Percentiles rank a stretch among this genome's conserved stretches.
Conservation (phyloP, 768 basidiomycete genomes). For the Tulasnella sp. region DNA sequence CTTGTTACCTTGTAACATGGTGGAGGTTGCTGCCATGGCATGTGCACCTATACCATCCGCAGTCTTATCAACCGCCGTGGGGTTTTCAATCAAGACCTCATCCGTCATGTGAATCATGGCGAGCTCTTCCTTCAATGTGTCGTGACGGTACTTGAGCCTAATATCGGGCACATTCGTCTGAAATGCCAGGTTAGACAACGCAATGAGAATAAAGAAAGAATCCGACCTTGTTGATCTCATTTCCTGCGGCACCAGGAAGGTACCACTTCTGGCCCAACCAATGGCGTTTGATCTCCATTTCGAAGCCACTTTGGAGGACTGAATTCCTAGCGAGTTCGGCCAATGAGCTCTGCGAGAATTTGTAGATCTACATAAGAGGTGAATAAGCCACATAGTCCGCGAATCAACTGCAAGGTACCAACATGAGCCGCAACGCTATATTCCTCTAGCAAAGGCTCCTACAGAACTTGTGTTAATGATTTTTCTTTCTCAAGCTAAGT, state of each 20-base stretch:
- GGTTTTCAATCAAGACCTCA: not conserved
- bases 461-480: not conserved
- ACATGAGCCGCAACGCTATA: constrained; percentile 97
- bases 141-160: constrained; percentile 79
- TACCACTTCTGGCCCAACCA: constrained; percentile 94
- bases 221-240: constrained; percentile 85
- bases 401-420: constrained; percentile 21
- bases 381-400: not conserved
- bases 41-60: not conserved
- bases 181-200: not conserved
- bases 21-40: not conserved
- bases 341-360: constrained; percentile 83
- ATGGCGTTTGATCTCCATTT: constrained; percentile 94
- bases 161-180: constrained; percentile 97
- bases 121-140: constrained; percentile 78
- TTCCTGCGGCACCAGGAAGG: constrained; percentile 81
- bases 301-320: constrained; percentile 91
- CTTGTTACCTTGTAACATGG: no score
- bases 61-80: not conserved
- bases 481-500: not conserved
- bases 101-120: constrained; percentile 36
- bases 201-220: not conserved
- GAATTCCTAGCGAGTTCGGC: constrained; percentile 98
- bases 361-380: constrained; percentile 63
- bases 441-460: constrained; percentile 93